Base-by-base conservation (phyloP, 2,329 filamentous ascomycete genomes). In the Capronia epimyces region DNA sequence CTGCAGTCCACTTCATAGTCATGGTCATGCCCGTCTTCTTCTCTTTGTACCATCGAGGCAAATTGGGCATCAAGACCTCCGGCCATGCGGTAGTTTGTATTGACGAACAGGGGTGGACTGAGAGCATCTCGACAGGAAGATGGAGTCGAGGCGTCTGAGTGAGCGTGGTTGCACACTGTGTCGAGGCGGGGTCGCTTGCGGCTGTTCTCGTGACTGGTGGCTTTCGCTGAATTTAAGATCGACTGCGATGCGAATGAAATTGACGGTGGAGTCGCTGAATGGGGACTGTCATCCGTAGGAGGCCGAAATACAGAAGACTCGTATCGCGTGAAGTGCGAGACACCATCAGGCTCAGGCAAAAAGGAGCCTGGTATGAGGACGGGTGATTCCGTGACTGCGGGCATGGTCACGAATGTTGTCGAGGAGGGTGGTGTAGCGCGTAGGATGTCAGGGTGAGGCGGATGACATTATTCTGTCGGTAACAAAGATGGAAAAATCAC, bases 1-100 rank as follows among this genome's bases (percentile, higher is more conserved):
- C 71, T 65, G 52, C 70, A 71, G 54, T 71, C 69, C 43, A 66
- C 48, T 49, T 71, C 69, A 9, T 64, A 63, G 4, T 63, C 61
- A 41, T 55, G 59, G 15, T 59, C 58, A 21, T 58, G 54, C 27
- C 53, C 52, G 22, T 58, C 55, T 16, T 60, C 55, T 46, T 63
- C 53, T 32, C 53, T 54, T 32, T 56, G 56, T 46, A 46, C 58
- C 52, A 44, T 62, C 59, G 51, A 64, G 56, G 51, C 63, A 20
- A 27, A 53, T n/a, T 64, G 57, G 7, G 64, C 62, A 49, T 67
- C 65, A 13, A 66, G 54, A 7, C 65, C 66, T 52, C 62, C 64
- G 25, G 65, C 65, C 49, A 70, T 64, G 24, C 64, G 63, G 54
- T 71, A 72, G 37, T 67, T 62, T 20, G 68, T 65, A 46, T 65